Evolutionary conservation across 23 red algal species (phyloP), one percentile per base, ranked within the genome.

Genomic region (Gracilaria caudata): DNA sequence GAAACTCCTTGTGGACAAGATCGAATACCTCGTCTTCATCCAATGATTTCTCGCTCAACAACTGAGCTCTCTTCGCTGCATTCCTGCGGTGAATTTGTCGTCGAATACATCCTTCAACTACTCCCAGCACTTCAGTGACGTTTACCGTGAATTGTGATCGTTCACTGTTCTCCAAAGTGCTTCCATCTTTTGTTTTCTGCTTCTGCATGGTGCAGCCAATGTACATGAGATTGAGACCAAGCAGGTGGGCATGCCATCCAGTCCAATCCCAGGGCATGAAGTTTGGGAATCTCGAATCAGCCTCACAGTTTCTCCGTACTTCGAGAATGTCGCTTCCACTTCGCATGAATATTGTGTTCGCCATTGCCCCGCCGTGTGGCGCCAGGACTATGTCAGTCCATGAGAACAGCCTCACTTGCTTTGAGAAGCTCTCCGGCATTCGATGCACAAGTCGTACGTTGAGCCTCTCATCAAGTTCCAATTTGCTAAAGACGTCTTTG

Each of bases 211-310:
- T 63, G 38, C 79, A 83, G 9, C 39, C 37, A 17, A 83, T 45
- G 37, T 83, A 83, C 23, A 83, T 24, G 32, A 83, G 35, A 68
- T 83, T 83, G 23, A 83, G 35, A 2, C 79, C 79, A 37, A 83
- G 57, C 79, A 83, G 40, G 16, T 63, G 79, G 0, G 79, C 79
- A 34, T 83, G 79, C 79, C 79, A 83, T 23, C 79, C 79, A 33
- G 79, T 83, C 79, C 79, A 83, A 65, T 83, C 79, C 57, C 79
- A 66, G 11, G 53, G 57, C 55, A 65, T 58, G 25, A 83, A 83
- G 17, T 58, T 63, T 33, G 57, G 34, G 11, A 60, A 33, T 14
- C 58, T 13, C 16, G 43, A 5, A n/a, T 66, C 57, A 29, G 57
- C 79, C 34, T 83, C 79, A 43, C 79, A 83, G 43, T 83, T 63